Evolutionary conservation across 306 rosid genomes (phyloP).

Genomic region (Lathyrus sativus): DNA sequence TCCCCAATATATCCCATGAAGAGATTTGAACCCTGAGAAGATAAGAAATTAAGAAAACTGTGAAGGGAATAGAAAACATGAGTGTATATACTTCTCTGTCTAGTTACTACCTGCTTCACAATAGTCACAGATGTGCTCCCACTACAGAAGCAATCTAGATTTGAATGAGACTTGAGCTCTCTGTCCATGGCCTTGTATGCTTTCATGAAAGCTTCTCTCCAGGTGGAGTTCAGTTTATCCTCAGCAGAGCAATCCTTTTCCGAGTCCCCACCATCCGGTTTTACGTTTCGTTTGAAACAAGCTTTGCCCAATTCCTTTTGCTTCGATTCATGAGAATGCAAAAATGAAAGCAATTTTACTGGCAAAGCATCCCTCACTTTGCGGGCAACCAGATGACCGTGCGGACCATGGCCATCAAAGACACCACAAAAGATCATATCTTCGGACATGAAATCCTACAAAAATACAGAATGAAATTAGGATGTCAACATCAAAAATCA

Average conservation of each 20-base stretch:
- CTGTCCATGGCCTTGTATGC: slow-evolving; percentile 97
- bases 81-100: slow-evolving; percentile 20
- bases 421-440: slow-evolving; percentile 88
- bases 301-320: slow-evolving; percentile 57
- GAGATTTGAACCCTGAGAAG: slow-evolving; percentile 77
- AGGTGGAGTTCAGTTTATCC: slow-evolving; percentile 57
- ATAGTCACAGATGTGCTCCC: slow-evolving; percentile 94
- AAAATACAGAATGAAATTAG: slow-evolving; percentile 36
- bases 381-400: slow-evolving; percentile 94
- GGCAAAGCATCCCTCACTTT: slow-evolving; percentile 93
- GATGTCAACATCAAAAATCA: slow-evolving; percentile 30
- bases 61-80: slow-evolving; percentile 22
- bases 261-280: slow-evolving; percentile 52
- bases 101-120: slow-evolving; percentile 76
- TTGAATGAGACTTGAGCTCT: slow-evolving; percentile 92
- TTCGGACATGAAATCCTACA: slow-evolving; percentile 88
- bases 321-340: slow-evolving; percentile 72
- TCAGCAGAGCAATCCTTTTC: slow-evolving; percentile 65
- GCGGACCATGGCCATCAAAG: slow-evolving; percentile 98
- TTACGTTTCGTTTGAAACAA: slow-evolving; percentile 66
- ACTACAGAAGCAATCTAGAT: slow-evolving; percentile 96
- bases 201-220: slow-evolving; percentile 93
- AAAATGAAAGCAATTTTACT: slow-evolving; percentile 72
- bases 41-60: slow-evolving; percentile 40
- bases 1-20: slow-evolving; percentile 94